Evolutionary conservation across 331 rosid genomes (phyloP).

Genomic region (Phaseolus coccineus): DNA sequence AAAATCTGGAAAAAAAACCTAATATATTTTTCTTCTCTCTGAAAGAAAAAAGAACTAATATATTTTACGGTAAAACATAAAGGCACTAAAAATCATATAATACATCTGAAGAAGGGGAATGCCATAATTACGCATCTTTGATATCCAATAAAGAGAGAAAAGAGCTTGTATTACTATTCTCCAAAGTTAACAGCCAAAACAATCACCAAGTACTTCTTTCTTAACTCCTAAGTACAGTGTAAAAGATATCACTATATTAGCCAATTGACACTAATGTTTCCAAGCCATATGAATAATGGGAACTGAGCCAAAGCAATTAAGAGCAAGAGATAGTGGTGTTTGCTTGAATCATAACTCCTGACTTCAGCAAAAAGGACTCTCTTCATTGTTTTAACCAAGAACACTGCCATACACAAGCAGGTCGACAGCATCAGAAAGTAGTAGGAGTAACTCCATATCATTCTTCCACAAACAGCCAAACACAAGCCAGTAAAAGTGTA

Average conservation of each 20-base stretch:
- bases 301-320: constrained; percentile 88
- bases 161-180: constrained; percentile 17
- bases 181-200: constrained; percentile 16
- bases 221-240: constrained; percentile 44
- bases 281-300: constrained; percentile 90
- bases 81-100: not conserved
- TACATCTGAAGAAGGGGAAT: not conserved
- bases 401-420: constrained; percentile 86
- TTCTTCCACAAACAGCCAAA: constrained; percentile 77
- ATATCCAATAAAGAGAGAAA: not conserved
- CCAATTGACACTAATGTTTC: constrained; percentile 91
- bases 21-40: no score
- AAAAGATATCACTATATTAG: constrained; percentile 50
- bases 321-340: constrained; percentile 84
- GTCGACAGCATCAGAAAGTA: constrained; percentile 81
- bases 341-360: constrained; percentile 75
- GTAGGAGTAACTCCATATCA: constrained; percentile 64
- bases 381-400: constrained; percentile 94
- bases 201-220: constrained; percentile 24
- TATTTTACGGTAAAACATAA: no score
- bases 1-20: no score
- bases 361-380: constrained; percentile 69
- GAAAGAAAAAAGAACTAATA: no score
- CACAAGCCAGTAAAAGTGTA: constrained; percentile 83
- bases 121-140: not conserved